Base-by-base conservation (phyloP, 2,329 filamentous ascomycete genomes). In the Phaeosphaeria sp. region DNA sequence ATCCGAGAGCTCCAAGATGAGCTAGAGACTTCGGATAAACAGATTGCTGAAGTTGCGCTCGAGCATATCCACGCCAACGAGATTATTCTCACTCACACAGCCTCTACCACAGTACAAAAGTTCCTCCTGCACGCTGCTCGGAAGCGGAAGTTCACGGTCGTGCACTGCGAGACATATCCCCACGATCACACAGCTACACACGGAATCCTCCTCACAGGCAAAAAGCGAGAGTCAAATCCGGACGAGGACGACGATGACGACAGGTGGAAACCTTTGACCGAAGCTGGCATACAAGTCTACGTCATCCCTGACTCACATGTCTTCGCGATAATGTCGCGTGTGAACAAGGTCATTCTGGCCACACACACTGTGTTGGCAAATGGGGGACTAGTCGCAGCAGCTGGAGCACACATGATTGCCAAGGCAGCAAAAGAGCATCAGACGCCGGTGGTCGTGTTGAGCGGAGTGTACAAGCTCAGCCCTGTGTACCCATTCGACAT, bases 1-100 rank as follows among this genome's bases (percentile, higher is more conserved):
- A 97, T 99, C 69, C 89, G 92, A 69, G 95, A 99, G 76, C 93
- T 99, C 59, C 91, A 96, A 77, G 95, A 99, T 73, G 95, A 99
- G 79, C 89, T 99, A 55, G 90, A 91, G 64, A 91, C 94, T 73
- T 93, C 93, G 7, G 95, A 97, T 74, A 92, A 96, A 72, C 93
- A 97, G 77, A 96, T 99, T 68, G 91, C 94, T 1, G 87, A 88
- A 21, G 91, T 93, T 64, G 91, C 93, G 2, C 90, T 96, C 62
- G 91, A 96, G 48, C 91, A 97, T 77, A 96, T 99, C 63, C 92
- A 96, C 74, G 91, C 92, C 1, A 93, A 94, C 73, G 94, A 99
- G 77, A 90, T 93, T 67, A 91, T 99, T 61, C 86, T 99, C 60
- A 93, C 93, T 8, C 90, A 97, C 75, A 91, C 91, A 45, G 92